Conservation (phyloP, 805 yeast species). For the Soucietia sequanensis region DNA sequence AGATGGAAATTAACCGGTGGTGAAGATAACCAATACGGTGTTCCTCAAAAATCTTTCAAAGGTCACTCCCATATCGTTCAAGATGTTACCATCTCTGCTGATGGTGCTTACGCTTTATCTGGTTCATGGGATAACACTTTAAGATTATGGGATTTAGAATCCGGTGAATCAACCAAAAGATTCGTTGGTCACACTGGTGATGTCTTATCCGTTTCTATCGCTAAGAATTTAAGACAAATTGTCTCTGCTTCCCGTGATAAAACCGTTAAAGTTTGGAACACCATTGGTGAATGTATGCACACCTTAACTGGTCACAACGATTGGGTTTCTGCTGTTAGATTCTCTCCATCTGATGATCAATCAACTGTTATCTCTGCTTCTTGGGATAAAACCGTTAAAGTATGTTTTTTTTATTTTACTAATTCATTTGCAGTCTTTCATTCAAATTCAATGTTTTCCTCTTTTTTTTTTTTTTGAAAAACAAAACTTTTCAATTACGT, state of each 20-base stretch:
- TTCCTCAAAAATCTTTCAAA: slow-evolving; percentile 92
- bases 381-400: slow-evolving; percentile 98
- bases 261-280: slow-evolving; percentile 99
- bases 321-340: slow-evolving; percentile 99
- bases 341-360: slow-evolving; percentile 79
- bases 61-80: slow-evolving; percentile 99
- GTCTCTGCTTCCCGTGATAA: slow-evolving; percentile 99
- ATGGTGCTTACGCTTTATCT: slow-evolving; percentile 96
- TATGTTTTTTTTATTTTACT: slow-evolving; percentile 68
- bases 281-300: slow-evolving; percentile 94
- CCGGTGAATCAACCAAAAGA: slow-evolving; percentile 92
- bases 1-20: slow-evolving; percentile 97
- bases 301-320: slow-evolving; percentile 95
- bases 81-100: slow-evolving; percentile 96
- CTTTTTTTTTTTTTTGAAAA: slow-evolving; percentile 6
- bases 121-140: slow-evolving; percentile 99
- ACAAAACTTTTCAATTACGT: slow-evolving; percentile 6
- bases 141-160: slow-evolving; percentile 95
- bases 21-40: slow-evolving; percentile 91
- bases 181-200: slow-evolving; percentile 98
- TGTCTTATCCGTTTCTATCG: slow-evolving; percentile 94
- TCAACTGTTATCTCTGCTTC: slow-evolving; percentile 93
- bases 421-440: too few relatives aligned
- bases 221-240: slow-evolving; percentile 95
- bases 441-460: slow-evolving; percentile 4